Conservation (phyloP, 2,329 filamentous ascomycete species). For the Aspergillus aculeatus region DNA sequence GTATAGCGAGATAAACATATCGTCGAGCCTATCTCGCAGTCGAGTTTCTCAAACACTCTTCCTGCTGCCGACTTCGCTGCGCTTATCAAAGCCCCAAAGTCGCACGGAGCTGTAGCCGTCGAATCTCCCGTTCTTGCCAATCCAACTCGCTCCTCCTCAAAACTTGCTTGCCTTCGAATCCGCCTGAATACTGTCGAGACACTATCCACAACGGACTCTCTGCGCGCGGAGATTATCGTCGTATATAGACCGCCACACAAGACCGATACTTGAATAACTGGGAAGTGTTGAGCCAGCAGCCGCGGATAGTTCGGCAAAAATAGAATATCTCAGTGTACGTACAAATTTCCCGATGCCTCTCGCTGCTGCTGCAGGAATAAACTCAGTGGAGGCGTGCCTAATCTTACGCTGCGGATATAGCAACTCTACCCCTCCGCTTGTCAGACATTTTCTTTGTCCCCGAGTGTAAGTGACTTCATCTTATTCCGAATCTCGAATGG, state of each 20-base stretch:
- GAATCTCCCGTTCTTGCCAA: neutral
- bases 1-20: neutral
- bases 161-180: neutral
- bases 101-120: neutral
- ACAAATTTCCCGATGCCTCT: neutral
- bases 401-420: neutral
- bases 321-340: slow-evolving; percentile 1
- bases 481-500: no score
- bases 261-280: neutral
- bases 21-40: neutral
- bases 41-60: neutral
- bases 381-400: neutral
- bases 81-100: neutral
- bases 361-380: neutral
- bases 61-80: neutral
- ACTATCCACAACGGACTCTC: neutral
- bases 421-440: neutral
- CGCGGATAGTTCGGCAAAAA: neutral
- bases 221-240: neutral
- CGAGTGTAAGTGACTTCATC: neutral
- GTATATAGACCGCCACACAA: neutral
- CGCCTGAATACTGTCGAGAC: neutral
- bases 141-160: neutral
- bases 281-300: neutral
- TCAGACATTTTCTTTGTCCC: neutral